These are phyloP conservation scores for Mortierella sp. DNA, from an alignment of 371 early-diverging fungal genomes.

Conservation along the genomic window DNA sequence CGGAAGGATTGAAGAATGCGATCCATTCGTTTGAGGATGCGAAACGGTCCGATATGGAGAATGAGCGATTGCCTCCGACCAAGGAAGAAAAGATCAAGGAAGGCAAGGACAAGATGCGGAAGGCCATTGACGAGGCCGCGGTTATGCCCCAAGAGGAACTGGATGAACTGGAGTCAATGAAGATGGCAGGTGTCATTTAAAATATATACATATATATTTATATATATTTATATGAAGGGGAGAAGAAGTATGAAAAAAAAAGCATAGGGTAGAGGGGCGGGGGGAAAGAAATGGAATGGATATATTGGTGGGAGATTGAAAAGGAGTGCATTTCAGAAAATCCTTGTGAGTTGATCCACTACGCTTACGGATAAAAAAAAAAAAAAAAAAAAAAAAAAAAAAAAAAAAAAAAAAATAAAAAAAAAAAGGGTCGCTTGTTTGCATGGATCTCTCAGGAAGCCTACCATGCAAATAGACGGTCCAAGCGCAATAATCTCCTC, in stretches of 20 bases:
- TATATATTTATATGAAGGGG: background rate
- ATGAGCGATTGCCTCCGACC: conserved; percentile 92
- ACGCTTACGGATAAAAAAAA: too few species aligned
- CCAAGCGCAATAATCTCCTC: too few species aligned
- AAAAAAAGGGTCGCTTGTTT: too few species aligned
- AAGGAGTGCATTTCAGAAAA: too few species aligned
- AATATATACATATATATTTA: background rate
- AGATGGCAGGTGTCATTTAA: conserved; percentile 24
- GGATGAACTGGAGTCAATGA: conserved; percentile 46
- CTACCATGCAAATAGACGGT: too few species aligned
- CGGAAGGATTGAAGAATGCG: conserved; percentile 90
- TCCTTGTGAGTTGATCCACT: too few species aligned
- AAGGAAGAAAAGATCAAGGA: conserved; percentile 62
- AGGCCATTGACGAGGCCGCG: conserved; percentile 60
- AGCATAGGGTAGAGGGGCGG: background rate
- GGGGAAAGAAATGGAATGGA: too few species aligned
- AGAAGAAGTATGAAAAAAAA: background rate
- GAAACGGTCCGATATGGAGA: conserved; percentile 85
- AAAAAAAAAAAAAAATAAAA: too few species aligned
- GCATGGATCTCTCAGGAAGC: too few species aligned
- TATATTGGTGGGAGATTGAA: too few species aligned
- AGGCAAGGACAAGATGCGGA: conserved; percentile 58
- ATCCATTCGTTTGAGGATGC: conserved; percentile 94
- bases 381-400: too few species aligned
- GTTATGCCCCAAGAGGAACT: conserved; percentile 46